phyloP scores from a whole-genome alignment of 352 stramenopile genomes.

The Globisporangium nunn region DNA sequence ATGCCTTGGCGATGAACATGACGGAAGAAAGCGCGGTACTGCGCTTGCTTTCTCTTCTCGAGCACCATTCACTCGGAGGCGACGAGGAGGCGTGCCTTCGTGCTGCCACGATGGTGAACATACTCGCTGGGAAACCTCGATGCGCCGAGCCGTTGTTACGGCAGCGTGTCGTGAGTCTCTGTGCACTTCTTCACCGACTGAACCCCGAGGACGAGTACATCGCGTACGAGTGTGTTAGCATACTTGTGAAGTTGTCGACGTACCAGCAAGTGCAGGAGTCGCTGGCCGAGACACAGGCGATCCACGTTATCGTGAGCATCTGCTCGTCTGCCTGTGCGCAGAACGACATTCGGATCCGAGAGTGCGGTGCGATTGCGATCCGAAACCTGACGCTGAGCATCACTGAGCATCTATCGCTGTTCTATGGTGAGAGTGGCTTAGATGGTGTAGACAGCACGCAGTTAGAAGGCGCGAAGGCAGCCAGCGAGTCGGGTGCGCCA shows the following conservation, averaged over 20 bases:
- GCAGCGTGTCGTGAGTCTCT: constrained; percentile 49
- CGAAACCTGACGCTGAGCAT: constrained; percentile 66
- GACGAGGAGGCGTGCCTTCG: constrained; percentile 39
- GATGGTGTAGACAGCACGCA: constrained; percentile 10
- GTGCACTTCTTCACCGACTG: constrained; percentile 37
- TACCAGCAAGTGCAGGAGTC: constrained; percentile 57
- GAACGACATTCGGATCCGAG: constrained; percentile 28
- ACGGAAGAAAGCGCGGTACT: constrained; percentile 47
- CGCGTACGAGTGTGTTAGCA: constrained; percentile 30
- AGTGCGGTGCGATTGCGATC: constrained; percentile 49
- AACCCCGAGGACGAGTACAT: constrained; percentile 29
- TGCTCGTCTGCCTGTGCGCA: constrained; percentile 22
- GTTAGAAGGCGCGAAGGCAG: constrained; percentile 12
- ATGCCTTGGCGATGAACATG: constrained; percentile 44
- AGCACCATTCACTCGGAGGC: constrained; percentile 29
- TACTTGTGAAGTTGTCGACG: constrained; percentile 57
- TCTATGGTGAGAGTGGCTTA: constrained; percentile 29
- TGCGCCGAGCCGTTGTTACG: constrained; percentile 40
- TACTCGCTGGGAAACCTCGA: constrained; percentile 38
- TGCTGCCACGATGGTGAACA: constrained; percentile 27
- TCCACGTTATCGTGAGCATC: constrained; percentile 54
- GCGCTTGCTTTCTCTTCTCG: constrained; percentile 34
- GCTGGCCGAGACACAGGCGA: constrained; percentile 50
- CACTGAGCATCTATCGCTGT: constrained; percentile 43
- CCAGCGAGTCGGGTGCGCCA: background rate